These are phyloP conservation scores for Bipolaris victoriae DNA, from an alignment of 2,329 filamentous ascomycete genomes.

Conservation along the genomic window DNA sequence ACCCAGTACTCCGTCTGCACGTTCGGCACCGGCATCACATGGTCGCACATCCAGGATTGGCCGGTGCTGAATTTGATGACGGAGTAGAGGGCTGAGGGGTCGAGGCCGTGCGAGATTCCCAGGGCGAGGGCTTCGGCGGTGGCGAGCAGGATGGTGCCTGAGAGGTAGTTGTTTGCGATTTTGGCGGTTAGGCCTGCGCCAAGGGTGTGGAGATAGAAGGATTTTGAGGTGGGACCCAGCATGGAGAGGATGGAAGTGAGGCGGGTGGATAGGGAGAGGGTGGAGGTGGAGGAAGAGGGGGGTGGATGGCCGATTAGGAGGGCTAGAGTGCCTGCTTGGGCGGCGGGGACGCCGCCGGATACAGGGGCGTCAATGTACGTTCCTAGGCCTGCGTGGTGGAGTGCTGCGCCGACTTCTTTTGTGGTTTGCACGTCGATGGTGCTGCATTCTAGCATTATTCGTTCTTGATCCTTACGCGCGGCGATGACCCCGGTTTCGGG, in stretches of 20 bases:
- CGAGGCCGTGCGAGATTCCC: constrained; percentile 39
- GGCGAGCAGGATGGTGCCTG: constrained; percentile 39
- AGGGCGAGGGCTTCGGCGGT: constrained; percentile 44
- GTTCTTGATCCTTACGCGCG: constrained; percentile 20
- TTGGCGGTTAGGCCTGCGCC: constrained; percentile 43
- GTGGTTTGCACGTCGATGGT: constrained; percentile 42
- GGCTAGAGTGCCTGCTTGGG: constrained; percentile 32
- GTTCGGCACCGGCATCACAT: constrained; percentile 43
- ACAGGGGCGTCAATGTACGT: constrained; percentile 43
- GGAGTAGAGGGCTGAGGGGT: constrained; percentile 32
- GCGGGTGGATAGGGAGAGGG: constrained; percentile 11
- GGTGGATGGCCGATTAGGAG: constrained; percentile 38
- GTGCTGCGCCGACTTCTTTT: constrained; percentile 28
- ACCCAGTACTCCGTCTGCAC: constrained; percentile 38
- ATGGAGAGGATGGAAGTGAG: constrained; percentile 24
- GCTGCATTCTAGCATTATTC: constrained; percentile 41
- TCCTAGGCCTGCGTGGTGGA: constrained; percentile 21
- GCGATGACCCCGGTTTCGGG: constrained; percentile 34
- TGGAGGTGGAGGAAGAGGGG: neutral
- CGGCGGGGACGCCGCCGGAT: constrained; percentile 43
- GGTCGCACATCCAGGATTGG: constrained; percentile 45
- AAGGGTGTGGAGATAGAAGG: constrained; percentile 38
- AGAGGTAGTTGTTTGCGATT: constrained; percentile 45
- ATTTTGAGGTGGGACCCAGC: constrained; percentile 36
- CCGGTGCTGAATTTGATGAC: constrained; percentile 42